phyloP scores from a whole-genome alignment of 768 basidiomycete species.

The Rubroboletus satanas region DNA sequence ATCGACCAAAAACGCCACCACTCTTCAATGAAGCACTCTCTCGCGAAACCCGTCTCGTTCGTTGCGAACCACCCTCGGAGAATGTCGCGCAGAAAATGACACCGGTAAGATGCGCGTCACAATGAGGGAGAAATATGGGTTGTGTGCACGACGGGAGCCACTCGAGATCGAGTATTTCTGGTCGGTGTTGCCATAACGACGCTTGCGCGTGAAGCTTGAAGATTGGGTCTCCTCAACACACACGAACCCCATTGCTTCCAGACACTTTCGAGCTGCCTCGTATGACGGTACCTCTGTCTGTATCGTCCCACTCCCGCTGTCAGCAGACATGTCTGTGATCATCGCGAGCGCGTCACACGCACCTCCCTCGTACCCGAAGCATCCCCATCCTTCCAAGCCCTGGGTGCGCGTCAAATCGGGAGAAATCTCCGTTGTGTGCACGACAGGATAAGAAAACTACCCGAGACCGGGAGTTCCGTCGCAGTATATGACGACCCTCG shows the following conservation, averaged over 20 bases:
- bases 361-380: conserved; percentile 9
- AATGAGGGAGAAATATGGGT: neutral
- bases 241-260: conserved; percentile 22
- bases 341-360: conserved; percentile 63
- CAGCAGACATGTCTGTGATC: conserved; percentile 33
- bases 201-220: conserved; percentile 49
- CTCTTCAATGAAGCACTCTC: conserved; percentile 14
- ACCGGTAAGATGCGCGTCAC: conserved; percentile 57
- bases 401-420: no score
- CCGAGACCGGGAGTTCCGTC: no score
- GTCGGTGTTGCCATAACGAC: conserved; percentile 75
- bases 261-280: conserved; percentile 71
- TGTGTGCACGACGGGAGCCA: conserved; percentile 57
- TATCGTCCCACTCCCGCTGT: conserved; percentile 38
- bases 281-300: conserved; percentile 78
- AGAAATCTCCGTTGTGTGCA: no score
- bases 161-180: conserved; percentile 85
- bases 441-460: no score
- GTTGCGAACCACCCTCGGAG: conserved; percentile 62
- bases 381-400: conserved; percentile 3
- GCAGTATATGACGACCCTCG: no score
- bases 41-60: conserved; percentile 44
- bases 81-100: conserved; percentile 69
- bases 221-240: neutral
- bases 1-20: no score